Evolutionary conservation across 108 stramenopile genomes (phyloP).

Genomic region (Cylindrotheca fusiformis): DNA sequence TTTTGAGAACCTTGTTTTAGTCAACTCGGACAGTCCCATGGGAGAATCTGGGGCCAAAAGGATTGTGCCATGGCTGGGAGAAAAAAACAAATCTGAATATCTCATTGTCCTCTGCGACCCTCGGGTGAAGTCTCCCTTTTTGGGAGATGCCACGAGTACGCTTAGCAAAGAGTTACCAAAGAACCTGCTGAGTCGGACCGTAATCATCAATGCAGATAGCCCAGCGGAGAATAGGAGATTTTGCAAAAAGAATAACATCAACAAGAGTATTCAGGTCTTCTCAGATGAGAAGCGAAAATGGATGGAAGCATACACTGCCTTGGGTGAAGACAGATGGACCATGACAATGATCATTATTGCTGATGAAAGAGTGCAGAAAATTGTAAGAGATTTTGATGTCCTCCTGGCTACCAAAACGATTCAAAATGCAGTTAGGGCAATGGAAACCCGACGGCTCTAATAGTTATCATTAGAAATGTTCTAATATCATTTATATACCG

Average conservation of each 20-base stretch:
- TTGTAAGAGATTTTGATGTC: conserved; percentile 68
- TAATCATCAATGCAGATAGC: conserved; percentile 77
- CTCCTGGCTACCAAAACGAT: conserved; percentile 45
- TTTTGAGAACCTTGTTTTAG: conserved; percentile 58
- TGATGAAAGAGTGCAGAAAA: conserved; percentile 56
- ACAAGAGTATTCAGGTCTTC: conserved; percentile 27
- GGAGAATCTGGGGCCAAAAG: conserved; percentile 37
- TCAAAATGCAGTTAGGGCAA: conserved; percentile 32
- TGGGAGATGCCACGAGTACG: conserved; percentile 47
- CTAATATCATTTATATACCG: too few species aligned
- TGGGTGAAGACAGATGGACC: conserved; percentile 76
- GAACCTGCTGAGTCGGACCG: conserved; percentile 42
- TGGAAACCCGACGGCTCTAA: conserved; percentile 18
- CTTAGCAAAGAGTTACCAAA: conserved; percentile 32
- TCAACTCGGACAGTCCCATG: conserved; percentile 48
- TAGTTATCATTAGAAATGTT: too few species aligned
- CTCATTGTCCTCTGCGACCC: conserved; percentile 73
- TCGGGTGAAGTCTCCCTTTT: conserved; percentile 58
- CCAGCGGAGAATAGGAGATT: conserved; percentile 74
- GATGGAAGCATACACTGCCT: conserved; percentile 67
- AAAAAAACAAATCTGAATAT: conserved; percentile 39
- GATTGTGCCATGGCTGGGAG: conserved; percentile 59
- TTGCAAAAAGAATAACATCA: conserved; percentile 59
- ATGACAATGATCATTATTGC: conserved; percentile 71
- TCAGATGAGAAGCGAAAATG: conserved; percentile 74